These are phyloP conservation scores for Colletotrichum incanum DNA, from an alignment of 2,329 filamentous ascomycete genomes.

Conservation along the genomic window DNA sequence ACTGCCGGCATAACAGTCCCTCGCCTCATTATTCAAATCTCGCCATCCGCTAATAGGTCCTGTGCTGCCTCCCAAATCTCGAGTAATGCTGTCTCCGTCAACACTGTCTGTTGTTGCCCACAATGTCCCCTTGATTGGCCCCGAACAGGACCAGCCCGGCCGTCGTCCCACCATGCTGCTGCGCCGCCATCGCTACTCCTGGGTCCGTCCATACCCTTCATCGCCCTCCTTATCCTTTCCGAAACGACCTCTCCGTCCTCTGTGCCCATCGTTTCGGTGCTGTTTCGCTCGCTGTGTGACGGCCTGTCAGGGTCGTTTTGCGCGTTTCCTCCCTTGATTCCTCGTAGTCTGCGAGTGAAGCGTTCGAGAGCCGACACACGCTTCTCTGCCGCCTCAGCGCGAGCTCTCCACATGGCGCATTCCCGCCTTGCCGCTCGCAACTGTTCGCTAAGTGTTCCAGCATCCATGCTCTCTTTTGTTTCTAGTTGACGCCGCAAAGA, in stretches of 20 bases:
- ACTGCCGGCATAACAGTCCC: conserved; percentile 14
- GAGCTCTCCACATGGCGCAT: conserved; percentile 65
- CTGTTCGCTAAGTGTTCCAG: conserved; percentile 65
- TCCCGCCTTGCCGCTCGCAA: conserved; percentile 61
- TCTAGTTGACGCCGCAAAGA: conserved; percentile 64
- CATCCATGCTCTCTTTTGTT: conserved; percentile 58
- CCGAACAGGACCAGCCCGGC: neutral
- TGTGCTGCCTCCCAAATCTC: conserved; percentile 53
- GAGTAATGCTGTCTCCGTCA: conserved; percentile 42
- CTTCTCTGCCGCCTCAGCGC: conserved; percentile 71
- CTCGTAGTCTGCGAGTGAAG: conserved; percentile 55
- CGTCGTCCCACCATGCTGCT: conserved; percentile 41
- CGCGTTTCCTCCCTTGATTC: conserved; percentile 47
- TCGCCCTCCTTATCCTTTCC: conserved; percentile 24
- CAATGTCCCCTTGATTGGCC: neutral
- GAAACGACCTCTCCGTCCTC: conserved; percentile 23
- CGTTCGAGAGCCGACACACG: conserved; percentile 64
- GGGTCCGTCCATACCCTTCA: conserved; percentile 24
- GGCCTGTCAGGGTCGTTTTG: conserved; percentile 13
- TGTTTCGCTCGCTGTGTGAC: neutral
- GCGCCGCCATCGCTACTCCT: conserved; percentile 38
- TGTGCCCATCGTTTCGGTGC: conserved; percentile 12
- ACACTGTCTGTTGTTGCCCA: neutral
- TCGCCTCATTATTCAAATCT: conserved; percentile 35
- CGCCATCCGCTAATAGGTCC: conserved; percentile 49